Conservation (phyloP, 2,329 filamentous ascomycete species). For the Hymenotorrendiella dingleyae region DNA sequence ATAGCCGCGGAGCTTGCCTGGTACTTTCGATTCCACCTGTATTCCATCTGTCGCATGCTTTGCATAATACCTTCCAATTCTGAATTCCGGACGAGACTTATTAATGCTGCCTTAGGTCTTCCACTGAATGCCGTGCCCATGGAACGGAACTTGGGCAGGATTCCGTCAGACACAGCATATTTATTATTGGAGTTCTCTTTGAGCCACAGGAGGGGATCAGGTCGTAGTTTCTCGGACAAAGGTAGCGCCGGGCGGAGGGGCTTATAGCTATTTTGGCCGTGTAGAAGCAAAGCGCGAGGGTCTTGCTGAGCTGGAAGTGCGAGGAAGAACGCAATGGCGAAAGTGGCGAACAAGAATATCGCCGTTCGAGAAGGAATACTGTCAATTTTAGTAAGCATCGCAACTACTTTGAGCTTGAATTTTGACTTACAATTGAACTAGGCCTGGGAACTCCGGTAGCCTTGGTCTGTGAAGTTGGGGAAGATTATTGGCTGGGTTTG, state of each 20-base stretch:
- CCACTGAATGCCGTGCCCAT: neutral
- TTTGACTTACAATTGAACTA: neutral
- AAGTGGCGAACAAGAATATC: neutral
- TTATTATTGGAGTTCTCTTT: conserved; percentile 31
- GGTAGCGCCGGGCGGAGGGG: conserved; percentile 13
- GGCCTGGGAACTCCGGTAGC: too few relatives aligned
- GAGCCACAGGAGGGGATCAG: conserved; percentile 31
- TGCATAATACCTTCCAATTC: conserved; percentile 62
- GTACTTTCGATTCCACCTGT: conserved; percentile 68
- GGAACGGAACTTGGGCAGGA: neutral
- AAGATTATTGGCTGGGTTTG: too few relatives aligned
- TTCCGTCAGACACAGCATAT: conserved; percentile 20
- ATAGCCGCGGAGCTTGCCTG: too few relatives aligned
- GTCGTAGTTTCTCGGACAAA: conserved; percentile 5
- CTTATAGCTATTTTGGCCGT: conserved; percentile 4
- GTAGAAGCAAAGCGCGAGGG: neutral
- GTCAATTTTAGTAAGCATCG: neutral
- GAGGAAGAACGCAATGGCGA: neutral
- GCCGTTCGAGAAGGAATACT: conserved; percentile 7
- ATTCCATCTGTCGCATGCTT: conserved; percentile 67
- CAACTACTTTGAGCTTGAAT: too few relatives aligned
- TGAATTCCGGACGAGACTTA: conserved; percentile 66
- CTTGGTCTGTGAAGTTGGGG: too few relatives aligned
- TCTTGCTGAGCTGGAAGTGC: neutral
- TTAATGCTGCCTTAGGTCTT: conserved; percentile 39